Base-by-base conservation (phyloP, 2,329 filamentous ascomycete species). In the Orbilia ellipsospora region DNA sequence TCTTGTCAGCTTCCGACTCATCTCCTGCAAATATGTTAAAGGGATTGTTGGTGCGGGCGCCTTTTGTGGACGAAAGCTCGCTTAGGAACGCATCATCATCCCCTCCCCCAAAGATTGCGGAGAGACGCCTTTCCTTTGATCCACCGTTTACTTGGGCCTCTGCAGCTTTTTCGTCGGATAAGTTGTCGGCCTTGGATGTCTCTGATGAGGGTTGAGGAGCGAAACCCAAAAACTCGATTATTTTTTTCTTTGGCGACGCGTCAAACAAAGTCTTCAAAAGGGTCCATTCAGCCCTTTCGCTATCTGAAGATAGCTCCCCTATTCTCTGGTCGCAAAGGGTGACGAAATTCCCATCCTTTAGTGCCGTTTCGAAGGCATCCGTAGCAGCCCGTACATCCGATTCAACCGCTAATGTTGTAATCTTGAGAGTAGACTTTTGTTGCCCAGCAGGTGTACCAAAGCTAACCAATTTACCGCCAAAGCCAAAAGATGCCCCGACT, bases 231-330 rank as follows among this genome's bases (percentile, higher is more conserved):
- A 96, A 94, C 78, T 96, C 91, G 20, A 95, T 88, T 69, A 99
- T 90, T 81, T 92, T 90, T 81, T 91, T 90, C 50, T 94, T 89
- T n/a, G 93, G 91, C 80, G 94, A 94, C 31, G 91, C 89, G 2
- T 92, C 90, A 57, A 94, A 90, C 75, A 99, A 83, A 1, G 93
- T 95, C 82, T 95, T 90, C 82, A 99, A 92, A 44, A 98, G 93
- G 78, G 91, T 91, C 95, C 95, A 99, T 82, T 98, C 94, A 2
- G 92, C 91, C 85, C 93, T 97, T 82, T 98, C 95, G 78, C 96
- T 93, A 0, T 97, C 94, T 0, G 89, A 92, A 80, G 89, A 89
- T 16, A 94, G 90, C 76, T 89, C 85, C 26, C 89, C 85, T 77
- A 93, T 90, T 81, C 94, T 92, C 20, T 89, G 87, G 80, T 94